Conservation (phyloP, 2,329 filamentous ascomycete species). For the Chalaropsis ovoidea region DNA sequence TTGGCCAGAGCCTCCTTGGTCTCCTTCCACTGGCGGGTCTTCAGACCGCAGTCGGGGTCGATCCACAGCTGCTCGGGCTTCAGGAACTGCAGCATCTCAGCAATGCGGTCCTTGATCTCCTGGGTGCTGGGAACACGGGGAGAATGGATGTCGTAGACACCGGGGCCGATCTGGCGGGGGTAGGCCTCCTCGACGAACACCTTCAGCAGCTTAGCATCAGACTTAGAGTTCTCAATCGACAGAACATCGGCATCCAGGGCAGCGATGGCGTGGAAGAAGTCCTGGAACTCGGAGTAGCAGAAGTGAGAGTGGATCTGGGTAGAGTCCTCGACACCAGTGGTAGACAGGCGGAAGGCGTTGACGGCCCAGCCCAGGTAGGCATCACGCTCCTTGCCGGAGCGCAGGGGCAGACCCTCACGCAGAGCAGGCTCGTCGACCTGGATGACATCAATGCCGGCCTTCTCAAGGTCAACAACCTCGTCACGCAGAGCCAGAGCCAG, state of each 20-base stretch:
- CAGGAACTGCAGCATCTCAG: conserved; percentile 96
- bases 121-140: conserved; percentile 93
- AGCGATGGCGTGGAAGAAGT: conserved; percentile 99
- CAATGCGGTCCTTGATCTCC: conserved; percentile 96
- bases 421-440: conserved; percentile 99
- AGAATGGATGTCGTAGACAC: conserved; percentile 99
- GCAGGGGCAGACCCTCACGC: conserved; percentile 97
- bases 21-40: conserved; percentile 98
- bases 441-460: conserved; percentile 93
- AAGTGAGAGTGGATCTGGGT: conserved; percentile 99
- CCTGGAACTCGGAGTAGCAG: conserved; percentile 99
- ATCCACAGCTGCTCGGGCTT: conserved; percentile 99
- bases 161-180: conserved; percentile 94
- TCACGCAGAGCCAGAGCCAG: conserved; percentile 96
- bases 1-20: conserved; percentile 92
- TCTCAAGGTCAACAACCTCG: conserved; percentile 95
- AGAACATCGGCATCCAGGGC: conserved; percentile 96
- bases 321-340: conserved; percentile 82
- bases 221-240: conserved; percentile 99
- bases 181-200: conserved; percentile 97
- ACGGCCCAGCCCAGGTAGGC: conserved; percentile 97
- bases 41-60: conserved; percentile 97
- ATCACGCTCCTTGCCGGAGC: conserved; percentile 84
- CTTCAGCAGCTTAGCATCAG: conserved; percentile 95
- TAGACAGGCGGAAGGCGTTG: conserved; percentile 93